Base-by-base conservation (phyloP, 2,329 filamentous ascomycete species). In the Botrytis porri region DNA sequence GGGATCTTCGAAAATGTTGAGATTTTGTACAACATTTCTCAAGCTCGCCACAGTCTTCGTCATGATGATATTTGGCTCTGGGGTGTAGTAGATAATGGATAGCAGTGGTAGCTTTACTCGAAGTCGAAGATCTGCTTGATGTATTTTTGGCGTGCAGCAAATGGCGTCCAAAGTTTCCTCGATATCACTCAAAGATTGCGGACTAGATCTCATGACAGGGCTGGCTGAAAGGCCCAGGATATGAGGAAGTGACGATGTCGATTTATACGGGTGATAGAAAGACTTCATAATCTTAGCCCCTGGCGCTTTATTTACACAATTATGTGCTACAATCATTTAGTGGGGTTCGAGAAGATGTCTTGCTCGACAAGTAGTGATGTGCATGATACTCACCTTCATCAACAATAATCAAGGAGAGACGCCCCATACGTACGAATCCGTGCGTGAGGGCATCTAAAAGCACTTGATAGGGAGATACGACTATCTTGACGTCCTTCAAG, bases 1-100 rank as follows among this genome's bases (percentile, higher is more conserved):
- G 0, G 92, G 92, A 75, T 94, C 92, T 8, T 88, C 78, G 5
- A 80, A 79, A 41, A 93, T 87, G 48, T 91, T 84, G 43, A 92
- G 82, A 32, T 43, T 64, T 29, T 29, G n/a, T n/a, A 74, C 77
- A n/a, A 74, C 74, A 62, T 73, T 64, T 12, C 73, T 66, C 32
- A 80, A 74, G 43, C 76, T 78, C 14, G 64, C 32, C 16, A 80
- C 74, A 20, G 76, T 71, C 45, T 62, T 75, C 0, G 76, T 77
- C 48, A 70, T 69, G 18, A 45, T 45, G 35, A n/a, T 43, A 35
- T 74, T 25, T 20, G 32, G 51, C 20, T 57, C 54, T 12, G 67
- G 72, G 9, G 39, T 14, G 25, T 77, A 79, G 16, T 65, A 69
- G 2, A 79, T 62, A 29, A 78, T 75, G 3, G 73, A 74, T 32